Base-by-base conservation (phyloP, 2,329 filamentous ascomycete genomes). In the Pseudogymnoascus sp. region DNA sequence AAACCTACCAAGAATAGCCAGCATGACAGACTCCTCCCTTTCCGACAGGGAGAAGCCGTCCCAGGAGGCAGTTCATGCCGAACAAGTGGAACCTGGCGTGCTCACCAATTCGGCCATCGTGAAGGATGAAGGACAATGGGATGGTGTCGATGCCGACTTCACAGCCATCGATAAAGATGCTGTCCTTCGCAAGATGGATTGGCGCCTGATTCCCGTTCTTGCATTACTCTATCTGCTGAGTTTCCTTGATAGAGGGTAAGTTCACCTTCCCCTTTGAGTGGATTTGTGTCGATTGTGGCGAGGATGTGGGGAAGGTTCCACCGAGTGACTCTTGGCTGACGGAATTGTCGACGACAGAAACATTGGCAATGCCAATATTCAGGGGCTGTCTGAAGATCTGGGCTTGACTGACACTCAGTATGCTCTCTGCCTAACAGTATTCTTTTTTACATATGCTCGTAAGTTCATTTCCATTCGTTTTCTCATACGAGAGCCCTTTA, bases 161-260 rank as follows among this genome's bases (percentile, higher is more conserved):
- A 21, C 29, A 13, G 29, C 9, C 10, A 8, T 60, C 33, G 12
- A 60, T 60, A 33, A 38, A 62, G 48, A n/a, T 33, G 31, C 10
- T 2, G 31, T 63, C 8, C 41, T 68, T 15, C 61, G 66, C 10
- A 67, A 88, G 73, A 74, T 90, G 33, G 88, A 90, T 71, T 64
- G 78, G 12, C 79, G 82, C 69, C 79, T 90, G 27, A 80, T 90
- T 12, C 87, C 87, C 2, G 76, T 89, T 17, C 78, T 89, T 6
- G 88, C 89, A 83, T 72, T 83, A 5, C 74, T 89, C 13, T 93
- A 93, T 71, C 79, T 92, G 12, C 85, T 92, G 67, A 88, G 85
- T 67, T 92, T 92, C 71, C 75, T 92, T 6, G 89, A 91, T 71
- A 79, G 88, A 60, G 63, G 63, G 48, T 55, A 6, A 55, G 48